Conservation (phyloP, 768 basidiomycete species). For the Clitopilus passeckerianus region DNA sequence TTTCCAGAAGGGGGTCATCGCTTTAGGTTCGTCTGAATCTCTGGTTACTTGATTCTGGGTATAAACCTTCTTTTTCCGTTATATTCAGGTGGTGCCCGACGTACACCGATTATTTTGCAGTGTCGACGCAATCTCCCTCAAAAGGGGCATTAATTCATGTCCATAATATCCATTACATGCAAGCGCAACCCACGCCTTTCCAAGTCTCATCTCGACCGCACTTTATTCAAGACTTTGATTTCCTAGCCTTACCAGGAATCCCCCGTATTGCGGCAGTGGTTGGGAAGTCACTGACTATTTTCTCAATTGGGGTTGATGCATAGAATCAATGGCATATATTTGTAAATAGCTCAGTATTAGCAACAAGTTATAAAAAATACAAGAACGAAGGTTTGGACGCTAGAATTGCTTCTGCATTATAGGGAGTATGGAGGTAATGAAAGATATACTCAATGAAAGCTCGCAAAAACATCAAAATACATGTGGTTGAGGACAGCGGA, state of each 20-base stretch:
- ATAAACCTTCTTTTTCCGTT: no score
- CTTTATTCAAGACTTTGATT: conserved; percentile 72
- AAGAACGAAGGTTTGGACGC: background rate
- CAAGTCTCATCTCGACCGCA: conserved; percentile 57
- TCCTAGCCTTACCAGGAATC: conserved; percentile 54
- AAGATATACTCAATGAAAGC: background rate
- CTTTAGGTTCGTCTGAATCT: conserved; percentile 49
- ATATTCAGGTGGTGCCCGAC: conserved; percentile 68
- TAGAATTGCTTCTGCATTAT: background rate
- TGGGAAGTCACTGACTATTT: conserved; percentile 52
- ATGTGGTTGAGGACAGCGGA: background rate
- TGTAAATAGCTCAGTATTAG: background rate
- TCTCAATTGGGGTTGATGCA: conserved; percentile 60
- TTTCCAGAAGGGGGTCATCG: conserved; percentile 63
- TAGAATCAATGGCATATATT: conserved; percentile 10
- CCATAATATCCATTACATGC: conserved; percentile 59
- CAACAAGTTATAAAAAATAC: conserved; percentile 3
- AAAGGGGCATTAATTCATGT: conserved; percentile 68
- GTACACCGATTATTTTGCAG: conserved; percentile 72
- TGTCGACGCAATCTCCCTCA: conserved; percentile 53
- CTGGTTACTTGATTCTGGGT: background rate
- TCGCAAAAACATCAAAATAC: conserved; percentile 14
- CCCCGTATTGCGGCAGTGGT: conserved; percentile 67
- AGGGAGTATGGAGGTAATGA: conserved; percentile 11
- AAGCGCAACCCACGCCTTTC: conserved; percentile 60